phyloP scores from a whole-genome alignment of 2,329 filamentous ascomycete species.

The Chaetothyriales sp. region DNA sequence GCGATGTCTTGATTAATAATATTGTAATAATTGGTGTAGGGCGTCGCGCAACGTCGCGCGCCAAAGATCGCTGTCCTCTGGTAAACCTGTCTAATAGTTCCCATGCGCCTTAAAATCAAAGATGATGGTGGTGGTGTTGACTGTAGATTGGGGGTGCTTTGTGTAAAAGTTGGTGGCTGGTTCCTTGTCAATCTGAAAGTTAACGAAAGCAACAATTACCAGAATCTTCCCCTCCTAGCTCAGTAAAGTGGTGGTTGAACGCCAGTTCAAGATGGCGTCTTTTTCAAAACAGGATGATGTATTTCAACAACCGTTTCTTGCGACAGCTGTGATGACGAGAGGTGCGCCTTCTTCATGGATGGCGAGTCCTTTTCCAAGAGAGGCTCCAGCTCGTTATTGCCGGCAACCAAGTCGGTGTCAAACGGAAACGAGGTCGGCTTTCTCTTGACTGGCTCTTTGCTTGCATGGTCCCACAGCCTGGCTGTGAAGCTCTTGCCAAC shows the following conservation, averaged over 20 bases:
- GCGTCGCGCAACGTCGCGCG: too few species aligned
- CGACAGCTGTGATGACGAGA: background rate
- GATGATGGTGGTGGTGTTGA: too few species aligned
- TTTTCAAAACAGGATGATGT: background rate
- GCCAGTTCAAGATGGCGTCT: background rate
- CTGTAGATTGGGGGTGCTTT: too few species aligned
- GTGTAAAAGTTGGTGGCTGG: too few species aligned
- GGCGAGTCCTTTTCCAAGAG: background rate
- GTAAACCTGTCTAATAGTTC: too few species aligned
- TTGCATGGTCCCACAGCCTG: conserved; percentile 9
- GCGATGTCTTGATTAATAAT: too few species aligned
- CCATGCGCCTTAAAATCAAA: too few species aligned
- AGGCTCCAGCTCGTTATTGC: background rate
- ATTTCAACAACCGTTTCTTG: background rate
- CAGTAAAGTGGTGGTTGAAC: background rate
- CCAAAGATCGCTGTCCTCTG: too few species aligned
- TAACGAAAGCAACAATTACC: too few species aligned
- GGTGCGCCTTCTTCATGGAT: background rate
- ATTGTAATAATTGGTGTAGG: too few species aligned
- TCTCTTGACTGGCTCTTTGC: conserved; percentile 6
- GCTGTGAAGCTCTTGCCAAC: conserved; percentile 10
- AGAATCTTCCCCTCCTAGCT: too few species aligned
- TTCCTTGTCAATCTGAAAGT: too few species aligned
- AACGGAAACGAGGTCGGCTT: conserved; percentile 12
- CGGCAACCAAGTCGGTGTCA: conserved; percentile 6